These are phyloP conservation scores for Fusarium drepaniforme DNA, from an alignment of 2,329 filamentous ascomycete genomes.

Conservation along the genomic window DNA sequence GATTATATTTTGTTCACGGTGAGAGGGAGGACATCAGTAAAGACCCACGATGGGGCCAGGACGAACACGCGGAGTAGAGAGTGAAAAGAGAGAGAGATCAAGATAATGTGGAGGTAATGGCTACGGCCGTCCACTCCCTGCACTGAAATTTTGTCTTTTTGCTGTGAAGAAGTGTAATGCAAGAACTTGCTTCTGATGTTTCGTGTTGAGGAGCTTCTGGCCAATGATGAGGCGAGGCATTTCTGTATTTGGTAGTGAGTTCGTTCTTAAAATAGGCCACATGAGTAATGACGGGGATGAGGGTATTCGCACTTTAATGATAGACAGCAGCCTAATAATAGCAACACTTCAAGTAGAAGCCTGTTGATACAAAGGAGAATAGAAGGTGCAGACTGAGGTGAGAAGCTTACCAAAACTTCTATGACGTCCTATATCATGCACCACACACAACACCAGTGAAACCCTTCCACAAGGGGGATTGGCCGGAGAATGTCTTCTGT, in stretches of 20 bases:
- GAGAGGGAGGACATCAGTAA: conserved; percentile 27
- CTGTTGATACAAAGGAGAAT: neutral
- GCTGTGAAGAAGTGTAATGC: neutral
- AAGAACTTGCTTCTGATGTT: neutral
- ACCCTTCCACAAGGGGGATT: neutral
- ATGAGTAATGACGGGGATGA: neutral
- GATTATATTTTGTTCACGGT: conserved; percentile 35
- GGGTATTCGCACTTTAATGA: neutral
- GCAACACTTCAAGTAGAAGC: neutral
- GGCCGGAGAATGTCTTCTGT: neutral
- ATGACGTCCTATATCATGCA: conserved; percentile 3
- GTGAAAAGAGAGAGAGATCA: conserved; percentile 2
- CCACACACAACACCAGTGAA: neutral
- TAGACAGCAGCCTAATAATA: neutral
- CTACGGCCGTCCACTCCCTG: conserved; percentile 37
- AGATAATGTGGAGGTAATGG: conserved; percentile 35
- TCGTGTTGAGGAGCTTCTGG: neutral
- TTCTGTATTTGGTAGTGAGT: neutral
- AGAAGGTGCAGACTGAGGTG: neutral
- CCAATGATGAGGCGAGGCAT: neutral
- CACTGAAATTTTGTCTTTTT: neutral
- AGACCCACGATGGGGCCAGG: conserved; percentile 22
- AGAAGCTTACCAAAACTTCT: neutral
- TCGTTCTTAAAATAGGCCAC: neutral
- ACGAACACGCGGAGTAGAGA: conserved; percentile 14